Base-by-base conservation (phyloP, 208 protist species). In the Leishmania tropica region DNA sequence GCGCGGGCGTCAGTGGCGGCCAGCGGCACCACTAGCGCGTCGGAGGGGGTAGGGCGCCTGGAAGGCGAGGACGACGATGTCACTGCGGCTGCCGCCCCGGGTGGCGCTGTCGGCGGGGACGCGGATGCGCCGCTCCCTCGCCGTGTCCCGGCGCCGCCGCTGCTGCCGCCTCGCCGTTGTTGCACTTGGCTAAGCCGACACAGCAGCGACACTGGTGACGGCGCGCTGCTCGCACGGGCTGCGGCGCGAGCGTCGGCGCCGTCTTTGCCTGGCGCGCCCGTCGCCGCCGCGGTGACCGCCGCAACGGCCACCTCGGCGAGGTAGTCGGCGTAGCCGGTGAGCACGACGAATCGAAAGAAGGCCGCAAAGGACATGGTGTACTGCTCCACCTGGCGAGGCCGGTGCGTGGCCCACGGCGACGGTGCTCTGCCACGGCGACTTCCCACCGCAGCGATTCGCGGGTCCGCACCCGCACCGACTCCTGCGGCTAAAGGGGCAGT, bases 1-100 rank as follows among this genome's bases (percentile, higher is more conserved):
- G 83, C 74, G n/a, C 94, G 92, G 40, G 73, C 83, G 79, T 97
- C 94, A 10, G 78, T 56, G 42, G 84, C 67, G 31, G 83, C 79
- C 72, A 92, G 67, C 15, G 76, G 82, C 56, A 86, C 64, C 28
- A 83, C 60, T 40, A 79, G 24, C 31, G 64, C 51, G 51, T 76
- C 15, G 8, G 51, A 62, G 13, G 47, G 19, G n/a, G 48, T 21
- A 54, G 73, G n/a, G 19, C 2, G 51, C 42, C 53, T 58, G n/a
- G 47, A 8, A 37, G 47, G 73, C n/a, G 73, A 54, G 40, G 31
- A 3, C 51, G 48, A 65, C 37, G 31, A 13, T 28, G 31, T 8
- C 51, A 60, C 13, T 45, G 48, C n/a, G 24, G 72, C 24, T 73
- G 67, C 19, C 40, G 40, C 58, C 58, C 35, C 70, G 21, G 51